Base-by-base conservation (phyloP, 2,329 filamentous ascomycete genomes). In the Cytospora piceicola region DNA sequence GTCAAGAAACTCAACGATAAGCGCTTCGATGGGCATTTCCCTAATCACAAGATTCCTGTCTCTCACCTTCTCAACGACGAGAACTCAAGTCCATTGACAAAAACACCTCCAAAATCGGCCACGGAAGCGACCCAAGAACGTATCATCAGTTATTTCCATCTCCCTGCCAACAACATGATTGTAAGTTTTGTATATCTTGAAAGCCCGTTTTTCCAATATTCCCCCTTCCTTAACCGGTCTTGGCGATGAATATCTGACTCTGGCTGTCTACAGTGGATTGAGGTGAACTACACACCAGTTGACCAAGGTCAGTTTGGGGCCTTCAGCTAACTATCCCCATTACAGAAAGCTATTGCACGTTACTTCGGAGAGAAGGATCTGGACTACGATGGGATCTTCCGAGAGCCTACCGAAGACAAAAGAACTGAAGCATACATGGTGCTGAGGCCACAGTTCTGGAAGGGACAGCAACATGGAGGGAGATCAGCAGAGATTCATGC, bases 111-210 rank as follows among this genome's bases (percentile, higher is more conserved):
- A 7, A 58, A 58, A 4, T 27, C 36, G 1, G 7, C 42, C 14
- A 39, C 56, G 24, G 27, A 30, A 3, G 24, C 5, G 3, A 11
- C 34, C 2, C 56, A 15, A 14, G 14, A 59, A 14, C 2, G 22
- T 11, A 34, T n/a, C 14, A 59, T 59, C 14, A 59, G n/a, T 4
- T 63, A 63, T 32, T 63, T 63, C n/a, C 53, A 63, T 9, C 22
- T 63, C 2, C 61, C 61, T 20, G 24, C 34, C 2, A 63, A 63
- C 9, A 63, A 63, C 17, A 58, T 63, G 53, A 7, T 52, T 8
- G 30, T 61, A 1, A 54, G 30, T 61, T 1, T n/a, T n/a, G n/a
- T n/a, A n/a, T n/a, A n/a, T n/a, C n/a, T n/a, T n/a, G n/a, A n/a
- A n/a, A n/a, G n/a, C n/a, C n/a, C n/a, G n/a, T n/a, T 17, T 4